phyloP scores from a whole-genome alignment of 805 yeast genomes.

The Maudiozyma serrabonitensis region DNA sequence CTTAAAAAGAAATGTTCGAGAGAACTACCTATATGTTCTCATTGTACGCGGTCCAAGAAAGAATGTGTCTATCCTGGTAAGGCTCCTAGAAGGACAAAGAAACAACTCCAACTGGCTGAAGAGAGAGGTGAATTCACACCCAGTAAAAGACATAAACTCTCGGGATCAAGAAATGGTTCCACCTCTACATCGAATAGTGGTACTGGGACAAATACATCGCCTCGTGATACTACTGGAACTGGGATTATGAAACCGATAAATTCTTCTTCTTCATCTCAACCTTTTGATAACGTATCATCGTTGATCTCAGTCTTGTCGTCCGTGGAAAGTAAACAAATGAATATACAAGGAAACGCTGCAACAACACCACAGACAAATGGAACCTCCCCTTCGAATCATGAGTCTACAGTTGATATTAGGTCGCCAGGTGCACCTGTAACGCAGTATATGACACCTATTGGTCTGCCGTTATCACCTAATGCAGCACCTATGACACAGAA shows the following conservation, averaged over 20 bases:
- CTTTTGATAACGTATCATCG: constrained; percentile 13
- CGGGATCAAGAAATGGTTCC: not conserved
- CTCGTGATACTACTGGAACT: not conserved
- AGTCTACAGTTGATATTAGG: not conserved
- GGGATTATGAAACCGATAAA: not conserved
- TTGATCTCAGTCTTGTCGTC: constrained; percentile 10
- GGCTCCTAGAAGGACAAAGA: constrained; percentile 33
- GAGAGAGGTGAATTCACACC: constrained; percentile 18
- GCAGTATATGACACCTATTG: not conserved
- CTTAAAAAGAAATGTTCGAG: constrained; percentile 43
- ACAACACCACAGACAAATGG: not conserved
- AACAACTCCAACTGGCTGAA: constrained; percentile 20
- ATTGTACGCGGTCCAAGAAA: constrained; percentile 31
- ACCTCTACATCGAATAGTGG: not conserved
- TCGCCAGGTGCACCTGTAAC: not conserved
- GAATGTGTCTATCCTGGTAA: constrained; percentile 37
- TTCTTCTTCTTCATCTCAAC: not conserved
- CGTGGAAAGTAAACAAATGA: not conserved
- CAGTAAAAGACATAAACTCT: constrained; percentile 6
- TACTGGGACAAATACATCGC: not conserved
- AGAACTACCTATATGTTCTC: constrained; percentile 35
- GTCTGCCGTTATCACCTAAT: not conserved
- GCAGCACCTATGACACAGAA: not conserved
- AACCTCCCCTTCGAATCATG: not conserved
- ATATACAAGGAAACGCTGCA: not conserved